These are phyloP conservation scores for Cenchrus purpureus DNA, from an alignment of 176 grass and related monocot species.

Conservation along the genomic window DNA sequence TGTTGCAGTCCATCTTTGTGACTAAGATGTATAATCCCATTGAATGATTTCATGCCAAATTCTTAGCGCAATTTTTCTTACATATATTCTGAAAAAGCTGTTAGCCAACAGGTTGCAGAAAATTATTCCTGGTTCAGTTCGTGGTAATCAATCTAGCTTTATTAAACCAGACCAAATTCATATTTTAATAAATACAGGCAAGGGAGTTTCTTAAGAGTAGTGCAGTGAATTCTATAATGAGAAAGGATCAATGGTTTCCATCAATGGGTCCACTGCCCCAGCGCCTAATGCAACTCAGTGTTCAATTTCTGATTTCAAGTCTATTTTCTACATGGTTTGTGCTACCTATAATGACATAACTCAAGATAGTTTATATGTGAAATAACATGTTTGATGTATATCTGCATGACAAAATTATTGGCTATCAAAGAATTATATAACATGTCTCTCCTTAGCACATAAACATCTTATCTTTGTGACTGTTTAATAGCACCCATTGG, in stretches of 20 bases:
- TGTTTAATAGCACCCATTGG: neutral
- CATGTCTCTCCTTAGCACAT: neutral
- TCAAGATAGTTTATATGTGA: constrained; percentile 1
- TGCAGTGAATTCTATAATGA: neutral
- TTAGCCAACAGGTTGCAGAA: neutral
- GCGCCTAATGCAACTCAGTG: neutral
- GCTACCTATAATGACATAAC: neutral
- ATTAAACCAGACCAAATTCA: constrained; percentile 22
- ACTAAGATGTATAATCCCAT: neutral
- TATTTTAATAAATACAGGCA: constrained; percentile 16
- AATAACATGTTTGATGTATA: neutral
- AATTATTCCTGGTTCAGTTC: neutral
- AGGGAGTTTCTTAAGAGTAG: neutral
- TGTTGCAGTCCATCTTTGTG: neutral
- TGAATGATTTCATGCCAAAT: constrained; percentile 7
- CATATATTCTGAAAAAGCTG: constrained; percentile 3
- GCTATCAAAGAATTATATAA: neutral
- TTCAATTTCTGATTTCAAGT: neutral
- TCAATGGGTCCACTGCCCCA: neutral
- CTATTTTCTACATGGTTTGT: constrained; percentile 10
- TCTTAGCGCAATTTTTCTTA: neutral
- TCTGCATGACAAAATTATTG: neutral
- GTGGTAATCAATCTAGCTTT: neutral
- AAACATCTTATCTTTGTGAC: neutral
- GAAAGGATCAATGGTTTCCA: neutral